Base-by-base conservation (phyloP, 768 basidiomycete genomes). In the Suillus spraguei region DNA sequence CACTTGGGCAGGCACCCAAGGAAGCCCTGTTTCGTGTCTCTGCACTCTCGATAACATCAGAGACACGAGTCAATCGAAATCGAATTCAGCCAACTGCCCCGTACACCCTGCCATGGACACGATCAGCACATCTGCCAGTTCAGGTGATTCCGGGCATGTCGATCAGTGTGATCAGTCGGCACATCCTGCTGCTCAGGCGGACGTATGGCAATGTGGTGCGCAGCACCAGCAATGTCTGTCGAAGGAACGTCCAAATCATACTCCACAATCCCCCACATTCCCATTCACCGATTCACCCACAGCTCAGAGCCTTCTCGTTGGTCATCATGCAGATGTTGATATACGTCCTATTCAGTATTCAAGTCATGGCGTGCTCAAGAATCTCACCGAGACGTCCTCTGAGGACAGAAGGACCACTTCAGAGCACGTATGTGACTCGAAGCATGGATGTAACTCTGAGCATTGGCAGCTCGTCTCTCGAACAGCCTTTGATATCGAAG, bases 391-490 rank as follows among this genome's bases (percentile, higher is more conserved):
- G 32, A 53, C 52, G 32, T 20, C 20, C 32, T 32, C 9, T 1
- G 32, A 52, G 17, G 52, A 33, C 20, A 32, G 20, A 20, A 32
- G 3, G 32, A 13, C 11, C 11, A 5, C 20, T 5, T 53, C 20
- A 10, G 20, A 33, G 5, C 50, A 32, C 9, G 7, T 52, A 9
- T 53, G 17, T 46, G 32, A 13, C 32, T 52, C 32, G 7, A 32
- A 52, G 50, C 50, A 32, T 32, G 28, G 32, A 20, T 52, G 28
- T 11, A 32, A 33, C 32, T 53, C 52, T 11, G 52, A 53, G 52
- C 52, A 53, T 33, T 33, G 52, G 52, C 52, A 53, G 20, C 32
- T 33, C n/a, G 52, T 53, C 32, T 53, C 52, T 10, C 32, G 52
- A 20, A 53, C 32, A 53, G 33, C 52, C 20, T 53, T 33, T 13